Evolutionary conservation across 2,329 filamentous ascomycete species (phyloP), one percentile per base, ranked within the genome.

Genomic region (Exophiala sp.): DNA sequence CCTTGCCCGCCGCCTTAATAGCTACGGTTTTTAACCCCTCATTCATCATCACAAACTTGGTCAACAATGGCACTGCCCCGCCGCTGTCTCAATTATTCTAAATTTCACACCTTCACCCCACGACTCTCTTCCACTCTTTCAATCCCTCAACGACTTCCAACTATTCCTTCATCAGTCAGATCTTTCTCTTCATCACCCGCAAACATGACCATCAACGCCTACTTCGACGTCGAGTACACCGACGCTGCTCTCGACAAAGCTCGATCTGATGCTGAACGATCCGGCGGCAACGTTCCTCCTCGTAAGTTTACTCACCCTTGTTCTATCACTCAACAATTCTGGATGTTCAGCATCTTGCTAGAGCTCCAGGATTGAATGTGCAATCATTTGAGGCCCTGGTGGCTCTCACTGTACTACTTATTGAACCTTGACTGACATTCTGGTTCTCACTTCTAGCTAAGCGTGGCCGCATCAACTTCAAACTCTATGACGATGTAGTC

Each of bases 401-500:
- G 14, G 41, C 45, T 45, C 36, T 40, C 50, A 29, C 44, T 52
- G 47, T 20, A 50, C 51, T 14, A 36, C 11, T 53, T 39, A 51
- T 60, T 44, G 34, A 59, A 57, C 63, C 52, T 42, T 50, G 47
- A 45, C 44, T 59, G 50, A 58, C n/a, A 10, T 29, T 38, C 41
- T 50, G 59, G 51, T 50, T 51, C 54, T 62, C 51, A 39, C 24
- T 47, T 52, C 45, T 65, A 90, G 89, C 74, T 59, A 87, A 94
- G 77, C 67, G 66, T 48, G 90, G 87, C 68, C 87, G 88, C 71
- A 88, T 97, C 81, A 87, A 83, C 79, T 95, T 96, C 81, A 85
- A 86, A 68, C 89, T 97, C 72, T 96, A 79, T 81, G 82, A 92
- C 72, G 82, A 90, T 64, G 80, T 85, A 59, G 90, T 95, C 71